Percentiles rank a stretch among this genome's conserved stretches.
phyloP scores from a whole-genome alignment of 257 asterid genomes.

The Petunia secreta region DNA sequence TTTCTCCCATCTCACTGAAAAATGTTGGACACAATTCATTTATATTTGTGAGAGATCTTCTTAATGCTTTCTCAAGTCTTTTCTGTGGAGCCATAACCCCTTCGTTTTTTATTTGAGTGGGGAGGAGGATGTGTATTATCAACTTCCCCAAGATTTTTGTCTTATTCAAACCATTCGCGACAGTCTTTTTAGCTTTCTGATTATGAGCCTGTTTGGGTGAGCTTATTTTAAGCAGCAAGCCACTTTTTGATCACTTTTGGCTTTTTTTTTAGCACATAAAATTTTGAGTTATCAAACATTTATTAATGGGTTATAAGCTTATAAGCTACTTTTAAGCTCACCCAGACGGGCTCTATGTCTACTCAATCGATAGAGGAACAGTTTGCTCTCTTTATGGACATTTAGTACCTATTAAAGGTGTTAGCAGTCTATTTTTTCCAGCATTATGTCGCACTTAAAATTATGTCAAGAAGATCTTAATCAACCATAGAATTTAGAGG shows the following conservation, averaged over 20 bases:
- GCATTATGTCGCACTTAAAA: background rate
- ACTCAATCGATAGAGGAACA: too few relatives aligned
- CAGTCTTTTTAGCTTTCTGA: background rate
- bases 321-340: too few relatives aligned
- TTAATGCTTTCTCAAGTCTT: conserved; percentile 10
- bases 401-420: background rate
- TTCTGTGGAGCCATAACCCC: background rate
- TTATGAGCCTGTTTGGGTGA: background rate
- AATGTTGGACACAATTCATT: background rate
- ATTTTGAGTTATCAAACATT: too few relatives aligned
- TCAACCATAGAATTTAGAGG: background rate
- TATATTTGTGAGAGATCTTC: background rate
- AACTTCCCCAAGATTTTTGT: background rate
- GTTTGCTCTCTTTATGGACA: background rate
- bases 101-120: background rate
- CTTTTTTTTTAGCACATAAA: too few relatives aligned
- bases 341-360: too few relatives aligned
- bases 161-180: background rate
- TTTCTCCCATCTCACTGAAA: background rate
- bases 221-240: too few relatives aligned
- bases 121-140: background rate
- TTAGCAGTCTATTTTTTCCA: background rate
- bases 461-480: background rate
- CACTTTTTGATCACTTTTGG: too few relatives aligned
- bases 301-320: too few relatives aligned